Conservation (phyloP, 768 basidiomycete species). For the Lactarius vividus region DNA sequence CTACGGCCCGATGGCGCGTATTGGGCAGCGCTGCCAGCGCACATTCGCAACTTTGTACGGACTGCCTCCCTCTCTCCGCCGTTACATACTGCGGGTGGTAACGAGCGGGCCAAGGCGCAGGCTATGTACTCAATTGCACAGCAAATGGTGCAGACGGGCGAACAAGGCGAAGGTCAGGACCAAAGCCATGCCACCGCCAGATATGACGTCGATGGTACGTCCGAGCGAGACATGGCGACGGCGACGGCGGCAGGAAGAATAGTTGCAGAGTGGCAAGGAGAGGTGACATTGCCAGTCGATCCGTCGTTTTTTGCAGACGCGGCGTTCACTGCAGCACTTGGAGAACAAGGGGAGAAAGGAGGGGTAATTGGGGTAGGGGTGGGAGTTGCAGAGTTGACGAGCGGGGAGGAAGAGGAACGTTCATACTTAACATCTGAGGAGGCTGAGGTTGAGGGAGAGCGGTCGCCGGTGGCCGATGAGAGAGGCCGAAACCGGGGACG, state of each 20-base stretch:
- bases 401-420: constrained; percentile 11
- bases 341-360: constrained; percentile 44
- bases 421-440: background rate
- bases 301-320: constrained; percentile 54
- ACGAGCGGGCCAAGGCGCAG: constrained; percentile 46
- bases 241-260: constrained; percentile 31
- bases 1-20: constrained; percentile 56
- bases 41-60: constrained; percentile 67
- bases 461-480: background rate
- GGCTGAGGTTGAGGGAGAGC: background rate
- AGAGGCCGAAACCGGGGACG: constrained; percentile 7
- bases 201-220: constrained; percentile 33
- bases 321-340: constrained; percentile 49
- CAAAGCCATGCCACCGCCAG: constrained; percentile 27
- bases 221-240: constrained; percentile 33
- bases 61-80: constrained; percentile 35
- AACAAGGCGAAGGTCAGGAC: constrained; percentile 28
- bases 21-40: constrained; percentile 65
- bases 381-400: constrained; percentile 31
- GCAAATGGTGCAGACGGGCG: constrained; percentile 54
- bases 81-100: constrained; percentile 34
- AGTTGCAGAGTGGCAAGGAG: constrained; percentile 41
- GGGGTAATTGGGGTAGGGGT: constrained; percentile 33
- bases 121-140: constrained; percentile 70
- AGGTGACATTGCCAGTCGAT: constrained; percentile 45